Percentiles rank a stretch among this genome's conserved stretches.
phyloP scores from a whole-genome alignment of 2,329 filamentous ascomycete genomes.

The Epichloe baconii region DNA sequence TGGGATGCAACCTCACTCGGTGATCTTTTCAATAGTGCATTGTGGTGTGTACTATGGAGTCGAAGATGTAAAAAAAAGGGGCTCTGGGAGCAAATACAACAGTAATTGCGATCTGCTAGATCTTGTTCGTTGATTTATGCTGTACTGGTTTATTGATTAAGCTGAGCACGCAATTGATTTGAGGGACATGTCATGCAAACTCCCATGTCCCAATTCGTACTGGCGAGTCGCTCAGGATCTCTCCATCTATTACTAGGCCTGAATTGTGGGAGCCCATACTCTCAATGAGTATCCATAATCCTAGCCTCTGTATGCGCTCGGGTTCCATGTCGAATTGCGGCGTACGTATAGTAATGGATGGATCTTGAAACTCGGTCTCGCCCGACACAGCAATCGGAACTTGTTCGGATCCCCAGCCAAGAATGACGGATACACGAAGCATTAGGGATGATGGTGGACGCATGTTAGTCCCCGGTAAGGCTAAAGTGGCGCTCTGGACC shows the following conservation, averaged over 20 bases:
- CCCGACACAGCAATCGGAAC: slow-evolving; percentile 50
- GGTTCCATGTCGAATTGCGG: slow-evolving; percentile 65
- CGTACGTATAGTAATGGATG: slow-evolving; percentile 51
- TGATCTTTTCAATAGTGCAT: neutral
- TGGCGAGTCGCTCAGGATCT: slow-evolving; percentile 36
- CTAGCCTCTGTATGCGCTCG: slow-evolving; percentile 37
- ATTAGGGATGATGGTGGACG: slow-evolving; percentile 33
- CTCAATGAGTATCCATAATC: slow-evolving; percentile 73
- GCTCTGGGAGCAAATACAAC: neutral
- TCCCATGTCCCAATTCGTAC: slow-evolving; percentile 33
- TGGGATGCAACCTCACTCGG: too few relatives aligned
- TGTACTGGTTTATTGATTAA: neutral
- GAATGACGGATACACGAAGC: slow-evolving; percentile 60
- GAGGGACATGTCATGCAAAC: neutral
- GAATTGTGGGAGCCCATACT: slow-evolving; percentile 46
- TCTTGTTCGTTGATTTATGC: neutral
- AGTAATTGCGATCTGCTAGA: neutral
- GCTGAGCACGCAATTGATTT: neutral
- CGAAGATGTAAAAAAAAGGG: neutral
- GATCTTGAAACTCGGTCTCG: slow-evolving; percentile 65
- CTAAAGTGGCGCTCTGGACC: slow-evolving; percentile 17
- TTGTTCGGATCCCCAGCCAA: slow-evolving; percentile 57
- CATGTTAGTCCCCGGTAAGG: slow-evolving; percentile 10
- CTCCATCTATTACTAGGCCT: slow-evolving; percentile 35
- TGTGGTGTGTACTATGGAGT: neutral